Evolutionary conservation across 768 basidiomycete genomes (phyloP), one percentile per base, ranked within the genome.

Genomic region (Trametes sanguinea): DNA sequence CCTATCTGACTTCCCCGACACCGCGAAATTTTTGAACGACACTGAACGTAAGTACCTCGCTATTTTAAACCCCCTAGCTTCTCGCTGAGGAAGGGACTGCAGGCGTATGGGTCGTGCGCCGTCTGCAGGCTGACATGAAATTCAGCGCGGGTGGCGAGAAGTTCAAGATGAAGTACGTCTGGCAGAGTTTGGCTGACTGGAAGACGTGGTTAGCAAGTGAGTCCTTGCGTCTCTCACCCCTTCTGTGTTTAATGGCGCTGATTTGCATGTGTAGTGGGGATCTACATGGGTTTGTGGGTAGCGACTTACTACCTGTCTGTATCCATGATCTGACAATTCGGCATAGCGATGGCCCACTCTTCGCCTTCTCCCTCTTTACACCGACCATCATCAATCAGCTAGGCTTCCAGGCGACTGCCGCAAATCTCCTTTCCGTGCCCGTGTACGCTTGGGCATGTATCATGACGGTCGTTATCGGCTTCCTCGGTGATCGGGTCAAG

Each of bases 1-100:
- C 51, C 81, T 94, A 22, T 82, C 88, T 67, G 90, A 92, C 72
- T 92, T 92, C 71, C 89, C 91, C 1, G 88, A 90, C 56, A 85
- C 80, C 0, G 88, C 90, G 1, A 85, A 79, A 61, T 93, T 92
- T 73, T 75, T 93, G 42, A 83, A 78, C 6, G 81, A 85, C 37
- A 71, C 79, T 35, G 91, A 92, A 71, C 80, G 86, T 82, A 70
- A 51, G 77, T 76, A 69, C 51, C 77, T 76, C 13, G 30, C 8
- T 10, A 9, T 17, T 37, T 14, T 47, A 54, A 9, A 9, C 7
- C 9, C 33, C 6, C 11, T 37, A 6, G 6, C 5, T 39, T 17
- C 13, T 46, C 6, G 10, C 35, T 14, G 2, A 43, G 35, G 30
- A 3, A 13, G 2, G 29, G 29, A n/a, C 35, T 0, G 1, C 32